phyloP scores from a whole-genome alignment of 257 asterid species.

The Nemophila menziesii region DNA sequence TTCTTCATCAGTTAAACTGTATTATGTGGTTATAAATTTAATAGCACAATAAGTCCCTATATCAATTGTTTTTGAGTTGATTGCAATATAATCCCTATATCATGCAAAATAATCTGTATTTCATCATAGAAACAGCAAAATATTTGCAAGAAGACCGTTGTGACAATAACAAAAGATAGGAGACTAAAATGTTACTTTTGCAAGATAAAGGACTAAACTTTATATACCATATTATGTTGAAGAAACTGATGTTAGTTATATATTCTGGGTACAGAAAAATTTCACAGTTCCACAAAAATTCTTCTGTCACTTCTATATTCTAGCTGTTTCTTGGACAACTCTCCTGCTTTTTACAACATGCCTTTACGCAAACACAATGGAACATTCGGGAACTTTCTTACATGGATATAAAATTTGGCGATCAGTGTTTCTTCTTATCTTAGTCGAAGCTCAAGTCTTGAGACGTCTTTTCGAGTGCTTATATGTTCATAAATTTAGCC shows the following conservation, averaged over 20 bases:
- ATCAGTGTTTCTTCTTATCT: constrained; percentile 62
- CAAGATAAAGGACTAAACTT: too few species aligned
- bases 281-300: constrained; percentile 63
- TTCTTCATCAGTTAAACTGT: too few species aligned
- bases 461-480: constrained; percentile 77
- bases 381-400: constrained; percentile 24
- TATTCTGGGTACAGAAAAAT: constrained; percentile 36
- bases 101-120: too few species aligned
- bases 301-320: constrained; percentile 68
- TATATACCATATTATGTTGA: neutral
- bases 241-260: neutral
- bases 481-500: constrained; percentile 67
- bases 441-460: constrained; percentile 75
- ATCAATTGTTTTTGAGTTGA: too few species aligned
- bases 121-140: too few species aligned
- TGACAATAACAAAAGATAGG: too few species aligned
- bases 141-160: too few species aligned
- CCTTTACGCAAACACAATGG: constrained; percentile 42
- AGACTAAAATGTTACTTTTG: too few species aligned
- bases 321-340: constrained; percentile 60
- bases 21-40: too few species aligned
- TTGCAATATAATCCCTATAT: too few species aligned
- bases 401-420: constrained; percentile 36
- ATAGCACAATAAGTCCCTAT: too few species aligned
- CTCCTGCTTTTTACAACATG: constrained; percentile 58